phyloP scores from a whole-genome alignment of 75 land plant genomes.

The Adiantum capillusveneris region DNA sequence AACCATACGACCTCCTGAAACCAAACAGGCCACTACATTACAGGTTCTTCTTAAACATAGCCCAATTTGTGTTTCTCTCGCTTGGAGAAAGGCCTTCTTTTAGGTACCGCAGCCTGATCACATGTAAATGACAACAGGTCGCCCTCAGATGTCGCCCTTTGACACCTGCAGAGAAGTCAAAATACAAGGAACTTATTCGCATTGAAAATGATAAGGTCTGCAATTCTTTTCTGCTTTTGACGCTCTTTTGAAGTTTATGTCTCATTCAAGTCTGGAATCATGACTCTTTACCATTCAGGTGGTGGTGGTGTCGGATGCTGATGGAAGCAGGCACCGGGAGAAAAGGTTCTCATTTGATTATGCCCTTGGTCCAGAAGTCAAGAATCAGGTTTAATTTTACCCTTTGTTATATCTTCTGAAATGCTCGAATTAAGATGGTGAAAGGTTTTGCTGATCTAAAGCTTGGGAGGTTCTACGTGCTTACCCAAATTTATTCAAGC shows the following conservation, averaged over 20 bases:
- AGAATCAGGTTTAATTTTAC: constrained; percentile 43
- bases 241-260: background rate
- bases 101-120: background rate
- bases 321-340: constrained; percentile 72
- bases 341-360: constrained; percentile 66
- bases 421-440: too few relatives aligned
- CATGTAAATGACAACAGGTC: constrained; percentile 51
- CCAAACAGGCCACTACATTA: constrained; percentile 60
- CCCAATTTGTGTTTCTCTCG: too few relatives aligned
- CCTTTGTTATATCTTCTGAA: background rate
- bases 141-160: constrained; percentile 87
- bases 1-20: constrained; percentile 60
- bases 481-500: too few relatives aligned
- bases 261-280: background rate
- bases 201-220: constrained; percentile 64
- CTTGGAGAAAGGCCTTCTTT: background rate
- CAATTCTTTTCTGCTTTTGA: background rate
- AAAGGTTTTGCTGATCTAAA: too few relatives aligned
- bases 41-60: constrained; percentile 31
- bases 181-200: constrained; percentile 52
- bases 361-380: constrained; percentile 58
- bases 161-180: constrained; percentile 32
- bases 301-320: constrained; percentile 75
- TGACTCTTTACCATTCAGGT: constrained; percentile 28
- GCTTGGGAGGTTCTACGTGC: too few relatives aligned